Evolutionary conservation across 768 basidiomycete species (phyloP), one percentile per base, ranked within the genome.

Genomic region (Kockovaella imperatae): DNA sequence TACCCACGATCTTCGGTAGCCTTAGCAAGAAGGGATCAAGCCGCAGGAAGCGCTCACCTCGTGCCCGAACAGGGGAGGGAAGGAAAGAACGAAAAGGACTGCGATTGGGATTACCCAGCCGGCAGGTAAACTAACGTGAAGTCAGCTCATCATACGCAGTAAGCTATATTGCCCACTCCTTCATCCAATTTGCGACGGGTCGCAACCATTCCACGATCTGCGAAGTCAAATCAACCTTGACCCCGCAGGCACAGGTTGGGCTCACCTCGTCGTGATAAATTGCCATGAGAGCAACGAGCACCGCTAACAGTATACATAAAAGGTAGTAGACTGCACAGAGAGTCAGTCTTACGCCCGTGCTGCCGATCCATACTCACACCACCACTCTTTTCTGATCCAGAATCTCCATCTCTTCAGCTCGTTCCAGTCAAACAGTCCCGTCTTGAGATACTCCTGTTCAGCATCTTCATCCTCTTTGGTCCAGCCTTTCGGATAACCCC

Each of bases 31-130:
- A 14, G n/a, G 21, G 14, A 24, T 15, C 26, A 52, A 21, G 35
- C 17, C 3, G 31, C 35, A 30, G 24, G 5, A 49, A 50, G n/a
- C 21, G 18, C 60, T 56, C 28, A 68, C 61, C 53, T 93, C 90
- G 54, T 93, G 89, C 4, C 90, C 90, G 60, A 90, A 90, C 15
- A 93, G 78, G 78, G 87, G 87, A 49, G 87, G 87, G 65, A 90
- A 88, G 0, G 86, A 87, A 24, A 90, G 78, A 52, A 90, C 76
- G 64, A 89, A 87, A 29, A 89, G 75, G 44, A 89, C 74, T 4
- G 54, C 86, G 45, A 90, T 85, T 1, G 87, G 86, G 24, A 89
- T 83, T 8, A 42, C 48, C 44, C 44, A 57, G 13, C 56, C 86
- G 31, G 56, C 68, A 14, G 72, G 50, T 15, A 64, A 48, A 13